Conservation (phyloP, 208 protist species). For the Acanthamoeba healyi region DNA sequence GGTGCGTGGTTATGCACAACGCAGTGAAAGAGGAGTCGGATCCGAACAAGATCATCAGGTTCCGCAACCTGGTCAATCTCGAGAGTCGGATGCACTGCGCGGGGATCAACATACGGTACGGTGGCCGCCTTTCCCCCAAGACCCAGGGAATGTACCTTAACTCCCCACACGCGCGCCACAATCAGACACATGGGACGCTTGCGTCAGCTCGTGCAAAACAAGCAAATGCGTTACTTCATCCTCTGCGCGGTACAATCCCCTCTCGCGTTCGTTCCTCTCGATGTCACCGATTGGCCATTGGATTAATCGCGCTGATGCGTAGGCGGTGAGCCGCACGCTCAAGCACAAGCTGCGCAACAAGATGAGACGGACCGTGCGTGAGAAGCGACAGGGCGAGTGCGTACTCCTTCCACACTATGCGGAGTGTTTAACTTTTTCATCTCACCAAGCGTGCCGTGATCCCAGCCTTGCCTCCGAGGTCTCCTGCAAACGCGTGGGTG, state of each 20-base stretch:
- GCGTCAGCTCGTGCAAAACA: not conserved
- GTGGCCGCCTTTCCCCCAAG: too few relatives aligned
- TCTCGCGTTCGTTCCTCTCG: not conserved
- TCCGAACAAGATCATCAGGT: not conserved
- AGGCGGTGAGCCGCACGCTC: constrained; percentile 1
- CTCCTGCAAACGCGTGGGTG: not conserved
- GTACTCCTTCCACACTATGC: not conserved
- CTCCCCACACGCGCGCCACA: too few relatives aligned
- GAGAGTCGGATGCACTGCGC: not conserved
- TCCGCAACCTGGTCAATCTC: not conserved
- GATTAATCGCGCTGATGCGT: too few relatives aligned
- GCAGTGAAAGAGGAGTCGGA: not conserved
- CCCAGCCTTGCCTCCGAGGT: not conserved
- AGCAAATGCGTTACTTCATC: not conserved
- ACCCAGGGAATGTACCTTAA: too few relatives aligned
- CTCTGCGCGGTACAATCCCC: not conserved
- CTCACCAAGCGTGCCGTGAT: not conserved
- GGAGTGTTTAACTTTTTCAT: not conserved
- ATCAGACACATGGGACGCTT: too few relatives aligned
- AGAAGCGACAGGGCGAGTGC: constrained; percentile 30
- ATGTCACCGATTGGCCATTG: too few relatives aligned
- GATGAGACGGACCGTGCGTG: not conserved
- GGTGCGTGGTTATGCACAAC: not conserved
- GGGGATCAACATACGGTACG: not conserved
- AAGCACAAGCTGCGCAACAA: constrained; percentile 31